Evolutionary conservation across 2,329 filamentous ascomycete genomes (phyloP), one percentile per base, ranked within the genome.

Genomic region (Pyricularia grisea): DNA sequence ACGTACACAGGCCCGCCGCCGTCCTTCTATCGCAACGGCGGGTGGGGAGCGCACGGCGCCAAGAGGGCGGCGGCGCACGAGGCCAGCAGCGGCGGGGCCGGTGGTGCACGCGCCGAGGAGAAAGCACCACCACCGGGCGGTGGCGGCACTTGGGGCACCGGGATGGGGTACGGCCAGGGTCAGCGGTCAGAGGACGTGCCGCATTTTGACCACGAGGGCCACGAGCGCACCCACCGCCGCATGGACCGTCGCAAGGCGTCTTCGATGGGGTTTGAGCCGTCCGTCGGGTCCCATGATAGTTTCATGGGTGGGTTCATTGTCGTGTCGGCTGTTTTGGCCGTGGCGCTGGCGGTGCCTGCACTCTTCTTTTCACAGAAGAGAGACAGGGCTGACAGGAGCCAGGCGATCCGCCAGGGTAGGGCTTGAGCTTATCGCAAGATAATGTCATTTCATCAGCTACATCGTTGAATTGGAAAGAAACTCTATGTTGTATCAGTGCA

Each of bases 1-100:
- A 84, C 89, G 4, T 97, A 96, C 78, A 87, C 87, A 25, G 94
- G 94, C 0, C 94, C 95, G 3, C 94, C 95, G 67, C 94, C 94
- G 0, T 92, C 88, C 72, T 98, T 97, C 81, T 97, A 93, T 79
- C 86, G 90, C 23, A 89, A 85, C 71, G 93, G 93, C 4, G 92
- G 91, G 3, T 96, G 93, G 85, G 92, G 92, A 66, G 77, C 81
- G 2, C 87, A 92, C 70, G 76, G 80, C 2, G 85, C 85, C 50
- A 91, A 90, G 79, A 78, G 88, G 55, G 78, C 79, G 68, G 82
- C 83, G 50, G 84, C 84, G 64, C 84, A 87, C 70, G 82, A 84
- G 68, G 71, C 81, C 74, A 74, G 78, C 69, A 78, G 76, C 0
- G 77, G 76, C n/a, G 70, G 70, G n/a, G 72, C 70, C 42, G 68